phyloP scores from a whole-genome alignment of 2,329 filamentous ascomycete genomes.

The Aspergillus sp. region DNA sequence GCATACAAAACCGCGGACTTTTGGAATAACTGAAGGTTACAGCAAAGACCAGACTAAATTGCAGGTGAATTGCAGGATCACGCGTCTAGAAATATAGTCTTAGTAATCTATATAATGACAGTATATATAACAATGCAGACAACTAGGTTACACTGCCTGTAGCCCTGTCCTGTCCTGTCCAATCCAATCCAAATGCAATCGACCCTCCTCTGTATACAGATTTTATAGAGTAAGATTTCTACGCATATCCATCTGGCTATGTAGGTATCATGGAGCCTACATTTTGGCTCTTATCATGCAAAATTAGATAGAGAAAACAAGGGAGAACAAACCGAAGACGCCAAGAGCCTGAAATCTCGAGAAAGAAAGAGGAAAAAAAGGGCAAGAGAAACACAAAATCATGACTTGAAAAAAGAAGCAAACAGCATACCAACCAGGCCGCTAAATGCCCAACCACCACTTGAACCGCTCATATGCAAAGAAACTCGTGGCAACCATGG shows the following conservation, averaged over 20 bases:
- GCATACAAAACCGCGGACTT: background rate
- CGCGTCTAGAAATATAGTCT: no score
- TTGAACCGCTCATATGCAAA: conserved; percentile 61
- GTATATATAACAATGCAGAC: background rate
- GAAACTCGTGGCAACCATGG: conserved; percentile 70
- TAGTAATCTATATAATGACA: background rate
- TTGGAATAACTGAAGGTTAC: no score
- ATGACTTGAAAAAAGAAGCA: background rate
- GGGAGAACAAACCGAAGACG: conserved; percentile 9
- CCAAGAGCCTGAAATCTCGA: conserved; percentile 6
- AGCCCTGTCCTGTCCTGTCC: no score
- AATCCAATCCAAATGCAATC: background rate
- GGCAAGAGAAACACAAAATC: background rate
- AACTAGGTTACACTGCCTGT: background rate
- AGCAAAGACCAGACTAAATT: background rate
- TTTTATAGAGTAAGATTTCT: background rate
- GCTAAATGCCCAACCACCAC: conserved; percentile 57
- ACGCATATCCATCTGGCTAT: conserved; percentile 6
- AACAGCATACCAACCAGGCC: background rate
- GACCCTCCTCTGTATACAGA: background rate
- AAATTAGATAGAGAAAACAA: conserved; percentile 11
- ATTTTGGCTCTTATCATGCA: conserved; percentile 7
- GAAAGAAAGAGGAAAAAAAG: conserved; percentile 1
- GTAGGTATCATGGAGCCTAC: conserved; percentile 5
- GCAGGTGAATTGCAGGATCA: no score